phyloP scores from a whole-genome alignment of 148 eudicot species.

The Chenopodium formosanum region DNA sequence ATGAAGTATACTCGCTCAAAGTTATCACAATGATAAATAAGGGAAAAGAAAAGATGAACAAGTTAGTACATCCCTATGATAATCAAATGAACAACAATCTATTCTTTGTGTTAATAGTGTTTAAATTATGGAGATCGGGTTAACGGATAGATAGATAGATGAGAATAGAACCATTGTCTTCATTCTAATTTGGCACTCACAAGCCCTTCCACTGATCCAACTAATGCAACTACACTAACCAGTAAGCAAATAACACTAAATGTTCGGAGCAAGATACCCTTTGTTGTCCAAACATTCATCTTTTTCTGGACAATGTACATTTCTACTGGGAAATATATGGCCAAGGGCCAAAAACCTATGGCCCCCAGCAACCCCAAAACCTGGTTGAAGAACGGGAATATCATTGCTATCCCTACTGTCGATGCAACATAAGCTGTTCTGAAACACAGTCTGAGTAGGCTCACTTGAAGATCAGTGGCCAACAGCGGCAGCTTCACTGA shows the following conservation, averaged over 20 bases:
- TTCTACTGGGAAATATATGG: slow-evolving; percentile 66
- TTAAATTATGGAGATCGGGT: too few relatives aligned
- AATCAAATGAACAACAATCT: too few relatives aligned
- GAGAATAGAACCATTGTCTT: not conserved
- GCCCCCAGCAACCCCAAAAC: slow-evolving; percentile 66
- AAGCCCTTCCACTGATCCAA: slow-evolving; percentile 53
- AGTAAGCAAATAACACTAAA: slow-evolving; percentile 41
- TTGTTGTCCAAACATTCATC: slow-evolving; percentile 48
- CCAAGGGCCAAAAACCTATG: slow-evolving; percentile 60
- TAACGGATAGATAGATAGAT: not conserved
- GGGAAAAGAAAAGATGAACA: too few relatives aligned
- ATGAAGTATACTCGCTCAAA: too few relatives aligned
- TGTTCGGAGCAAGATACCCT: slow-evolving; percentile 40
- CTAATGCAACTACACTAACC: slow-evolving; percentile 37
- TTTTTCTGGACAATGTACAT: slow-evolving; percentile 55
- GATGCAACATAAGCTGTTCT: slow-evolving; percentile 56
- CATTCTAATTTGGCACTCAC: slow-evolving; percentile 31
- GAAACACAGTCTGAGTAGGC: slow-evolving; percentile 49
- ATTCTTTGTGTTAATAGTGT: too few relatives aligned
- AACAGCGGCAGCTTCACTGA: slow-evolving; percentile 38
- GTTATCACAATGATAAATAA: too few relatives aligned
- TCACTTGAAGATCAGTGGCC: slow-evolving; percentile 32
- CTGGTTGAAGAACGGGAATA: slow-evolving; percentile 70
- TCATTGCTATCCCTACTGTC: slow-evolving; percentile 47
- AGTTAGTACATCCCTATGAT: too few relatives aligned